These are phyloP conservation scores for Teratosphaeria gauchensis DNA, from an alignment of 2,329 filamentous ascomycete genomes.

Conservation along the genomic window DNA sequence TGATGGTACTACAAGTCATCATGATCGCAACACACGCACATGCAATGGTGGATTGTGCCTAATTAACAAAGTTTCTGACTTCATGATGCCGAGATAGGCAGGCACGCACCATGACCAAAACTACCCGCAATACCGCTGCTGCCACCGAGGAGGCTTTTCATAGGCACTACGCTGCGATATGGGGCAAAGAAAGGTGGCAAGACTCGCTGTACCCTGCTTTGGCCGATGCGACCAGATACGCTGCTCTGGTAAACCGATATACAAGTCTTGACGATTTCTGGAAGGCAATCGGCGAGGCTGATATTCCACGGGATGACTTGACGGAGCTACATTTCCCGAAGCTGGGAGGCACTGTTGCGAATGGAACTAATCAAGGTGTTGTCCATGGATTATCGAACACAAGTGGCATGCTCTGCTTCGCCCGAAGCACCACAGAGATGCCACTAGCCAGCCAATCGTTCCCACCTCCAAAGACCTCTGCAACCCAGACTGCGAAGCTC, in stretches of 20 bases:
- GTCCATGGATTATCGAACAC: not conserved
- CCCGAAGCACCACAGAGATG: not conserved
- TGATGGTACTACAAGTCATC: too few relatives aligned
- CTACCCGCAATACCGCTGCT: not conserved
- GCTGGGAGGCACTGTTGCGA: not conserved
- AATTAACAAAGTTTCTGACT: not conserved
- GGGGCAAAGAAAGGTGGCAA: slow-evolving; percentile 21
- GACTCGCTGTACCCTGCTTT: slow-evolving; percentile 18
- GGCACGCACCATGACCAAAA: not conserved
- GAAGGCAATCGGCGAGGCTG: slow-evolving; percentile 6
- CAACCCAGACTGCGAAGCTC: slow-evolving; percentile 1
- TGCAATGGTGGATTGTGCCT: not conserved
- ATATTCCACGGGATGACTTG: not conserved
- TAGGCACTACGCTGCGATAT: slow-evolving; percentile 21
- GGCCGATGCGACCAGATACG: slow-evolving; percentile 14
- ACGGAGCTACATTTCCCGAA: not conserved
- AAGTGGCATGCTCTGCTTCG: slow-evolving; percentile 1
- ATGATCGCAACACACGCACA: too few relatives aligned
- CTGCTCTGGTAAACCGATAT: slow-evolving; percentile 21
- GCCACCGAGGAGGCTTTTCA: slow-evolving; percentile 21
- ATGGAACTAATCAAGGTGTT: not conserved
- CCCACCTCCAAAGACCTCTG: slow-evolving; percentile 8
- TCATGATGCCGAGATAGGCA: not conserved
- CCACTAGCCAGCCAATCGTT: slow-evolving; percentile 8
- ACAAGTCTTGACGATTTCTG: slow-evolving; percentile 8